Conservation (phyloP, 176 grass and related monocot species). For the Oryza glaberrima region DNA sequence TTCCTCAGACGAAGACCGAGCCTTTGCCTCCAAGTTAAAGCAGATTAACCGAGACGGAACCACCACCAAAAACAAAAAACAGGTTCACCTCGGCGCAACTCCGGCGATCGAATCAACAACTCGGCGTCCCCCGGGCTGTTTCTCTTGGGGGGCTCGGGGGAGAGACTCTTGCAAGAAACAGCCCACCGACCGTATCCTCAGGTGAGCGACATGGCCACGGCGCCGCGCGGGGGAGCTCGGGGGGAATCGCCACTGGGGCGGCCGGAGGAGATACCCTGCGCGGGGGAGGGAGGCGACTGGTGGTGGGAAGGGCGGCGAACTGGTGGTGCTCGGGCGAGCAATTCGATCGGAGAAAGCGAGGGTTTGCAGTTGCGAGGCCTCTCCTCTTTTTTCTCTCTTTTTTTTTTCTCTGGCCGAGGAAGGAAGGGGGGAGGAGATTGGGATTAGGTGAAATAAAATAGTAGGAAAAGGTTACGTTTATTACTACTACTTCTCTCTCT, state of each 20-base stretch:
- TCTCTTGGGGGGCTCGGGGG: slow-evolving; percentile 57
- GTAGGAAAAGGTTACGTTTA: not conserved
- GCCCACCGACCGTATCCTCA: slow-evolving; percentile 62
- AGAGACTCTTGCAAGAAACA: slow-evolving; percentile 65
- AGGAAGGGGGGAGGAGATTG: not conserved
- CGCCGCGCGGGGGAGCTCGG: not conserved
- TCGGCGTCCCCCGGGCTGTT: slow-evolving; percentile 57
- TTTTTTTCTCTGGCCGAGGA: not conserved
- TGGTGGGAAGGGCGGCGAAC: slow-evolving; percentile 40
- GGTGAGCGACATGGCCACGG: slow-evolving; percentile 53
- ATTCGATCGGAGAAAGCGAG: slow-evolving; percentile 67
- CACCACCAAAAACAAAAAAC: not conserved
- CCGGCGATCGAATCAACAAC: slow-evolving; percentile 1
- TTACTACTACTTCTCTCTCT: not conserved
- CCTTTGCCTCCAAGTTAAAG: slow-evolving; percentile 37
- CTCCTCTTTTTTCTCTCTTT: not conserved
- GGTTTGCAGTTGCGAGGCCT: slow-evolving; percentile 34
- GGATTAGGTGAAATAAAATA: slow-evolving; percentile 52
- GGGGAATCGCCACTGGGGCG: slow-evolving; percentile 17
- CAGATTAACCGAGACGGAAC: slow-evolving; percentile 35
- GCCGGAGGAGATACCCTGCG: slow-evolving; percentile 32
- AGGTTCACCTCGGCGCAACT: not conserved
- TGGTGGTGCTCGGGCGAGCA: slow-evolving; percentile 44
- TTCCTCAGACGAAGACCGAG: slow-evolving; percentile 34
- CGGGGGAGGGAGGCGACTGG: slow-evolving; percentile 7